Evolutionary conservation across 2,329 filamentous ascomycete genomes (phyloP).

Genomic region (Trichoderma simmonsii): DNA sequence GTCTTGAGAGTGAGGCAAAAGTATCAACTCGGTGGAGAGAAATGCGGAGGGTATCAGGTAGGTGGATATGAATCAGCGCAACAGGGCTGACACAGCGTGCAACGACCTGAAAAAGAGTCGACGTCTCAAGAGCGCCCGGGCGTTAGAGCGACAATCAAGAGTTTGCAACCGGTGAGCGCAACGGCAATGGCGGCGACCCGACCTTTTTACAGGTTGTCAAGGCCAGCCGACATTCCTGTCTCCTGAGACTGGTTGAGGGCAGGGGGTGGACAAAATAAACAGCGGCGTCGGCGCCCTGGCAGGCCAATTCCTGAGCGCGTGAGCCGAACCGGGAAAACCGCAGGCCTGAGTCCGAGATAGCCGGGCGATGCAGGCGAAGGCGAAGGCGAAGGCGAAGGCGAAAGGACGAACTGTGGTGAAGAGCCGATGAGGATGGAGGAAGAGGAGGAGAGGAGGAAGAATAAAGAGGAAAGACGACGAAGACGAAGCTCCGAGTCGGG

Average conservation of each 20-base stretch:
- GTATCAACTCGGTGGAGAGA: slow-evolving; percentile 8
- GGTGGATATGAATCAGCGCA: slow-evolving; percentile 6
- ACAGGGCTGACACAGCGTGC: not conserved
- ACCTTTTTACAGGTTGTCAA: slow-evolving; percentile 1
- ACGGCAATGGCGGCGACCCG: slow-evolving; percentile 2
- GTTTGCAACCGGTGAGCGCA: not conserved
- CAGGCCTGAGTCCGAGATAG: slow-evolving; percentile 5
- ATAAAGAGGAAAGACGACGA: not conserved
- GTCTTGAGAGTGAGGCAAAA: not conserved
- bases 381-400: not conserved
- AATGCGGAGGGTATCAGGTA: slow-evolving; percentile 15
- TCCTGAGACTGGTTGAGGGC: slow-evolving; percentile 13
- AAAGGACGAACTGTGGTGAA: not conserved
- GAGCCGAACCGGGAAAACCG: not conserved
- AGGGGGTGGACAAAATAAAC: slow-evolving; percentile 4
- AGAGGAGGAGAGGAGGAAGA: not conserved
- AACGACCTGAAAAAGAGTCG: not conserved
- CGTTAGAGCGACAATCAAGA: not conserved
- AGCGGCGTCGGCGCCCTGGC: slow-evolving; percentile 7
- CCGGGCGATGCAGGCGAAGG: slow-evolving; percentile 1
- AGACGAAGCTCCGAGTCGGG: not conserved
- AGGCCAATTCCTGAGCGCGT: not conserved
- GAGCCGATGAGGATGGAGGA: not conserved
- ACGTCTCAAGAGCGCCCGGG: not conserved
- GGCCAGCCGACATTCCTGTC: slow-evolving; percentile 16